phyloP scores from a whole-genome alignment of 495 filamentous ascomycete genomes.

The Trypethelium eluteriae region DNA sequence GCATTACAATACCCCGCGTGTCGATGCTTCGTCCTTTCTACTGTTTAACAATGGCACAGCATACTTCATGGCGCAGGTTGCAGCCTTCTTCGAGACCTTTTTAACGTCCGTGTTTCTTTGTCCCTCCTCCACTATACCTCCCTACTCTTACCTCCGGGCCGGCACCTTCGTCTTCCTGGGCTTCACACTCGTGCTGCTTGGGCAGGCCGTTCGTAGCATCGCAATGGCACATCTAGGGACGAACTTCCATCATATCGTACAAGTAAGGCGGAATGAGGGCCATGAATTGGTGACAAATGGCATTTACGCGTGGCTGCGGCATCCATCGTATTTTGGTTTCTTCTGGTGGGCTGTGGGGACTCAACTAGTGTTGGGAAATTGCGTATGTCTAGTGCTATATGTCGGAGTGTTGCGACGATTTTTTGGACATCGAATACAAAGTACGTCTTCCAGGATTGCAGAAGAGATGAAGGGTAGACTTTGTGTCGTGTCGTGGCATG shows the following conservation, averaged over 20 bases:
- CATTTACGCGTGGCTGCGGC: constrained; percentile 55
- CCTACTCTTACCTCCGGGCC: background rate
- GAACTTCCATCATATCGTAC: constrained; percentile 88
- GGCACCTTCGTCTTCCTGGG: constrained; percentile 41
- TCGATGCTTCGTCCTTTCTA: constrained; percentile 67
- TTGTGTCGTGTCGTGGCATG: no score
- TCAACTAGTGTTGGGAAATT: constrained; percentile 82
- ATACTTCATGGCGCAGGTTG: constrained; percentile 74
- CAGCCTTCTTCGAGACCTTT: constrained; percentile 65
- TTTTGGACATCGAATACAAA: constrained; percentile 61
- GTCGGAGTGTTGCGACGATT: constrained; percentile 72
- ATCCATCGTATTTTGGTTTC: constrained; percentile 94
- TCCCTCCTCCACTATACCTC: constrained; percentile 32
- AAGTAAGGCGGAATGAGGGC: constrained; percentile 52
- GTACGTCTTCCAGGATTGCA: constrained; percentile 39
- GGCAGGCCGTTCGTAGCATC: constrained; percentile 62
- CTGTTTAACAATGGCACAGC: constrained; percentile 76
- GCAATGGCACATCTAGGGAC: constrained; percentile 86
- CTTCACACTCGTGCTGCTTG: constrained; percentile 54
- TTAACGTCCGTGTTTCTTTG: constrained; percentile 35
- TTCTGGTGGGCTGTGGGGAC: constrained; percentile 98
- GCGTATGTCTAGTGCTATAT: constrained; percentile 67
- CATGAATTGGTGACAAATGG: constrained; percentile 77
- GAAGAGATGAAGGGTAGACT: no score
- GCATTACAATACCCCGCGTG: constrained; percentile 66